phyloP scores from a whole-genome alignment of 352 stramenopile species.

The Thalassiosira allenii region DNA sequence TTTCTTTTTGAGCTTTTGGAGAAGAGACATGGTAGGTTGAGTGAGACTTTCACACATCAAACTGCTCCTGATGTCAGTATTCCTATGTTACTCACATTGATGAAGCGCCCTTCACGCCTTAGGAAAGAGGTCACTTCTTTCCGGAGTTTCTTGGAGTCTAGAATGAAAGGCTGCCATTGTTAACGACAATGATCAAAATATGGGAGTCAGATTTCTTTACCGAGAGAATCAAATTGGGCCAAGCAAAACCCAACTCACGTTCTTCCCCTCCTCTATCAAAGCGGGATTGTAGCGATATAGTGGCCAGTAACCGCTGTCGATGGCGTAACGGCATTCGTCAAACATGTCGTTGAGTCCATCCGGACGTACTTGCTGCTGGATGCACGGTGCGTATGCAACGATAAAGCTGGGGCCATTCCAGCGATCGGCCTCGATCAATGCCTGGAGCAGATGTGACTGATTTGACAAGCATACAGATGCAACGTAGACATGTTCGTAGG shows the following conservation, averaged over 20 bases:
- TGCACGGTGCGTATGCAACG: slow-evolving; percentile 89
- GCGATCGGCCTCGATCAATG: slow-evolving; percentile 91
- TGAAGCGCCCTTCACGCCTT: slow-evolving; percentile 89
- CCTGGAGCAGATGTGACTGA: slow-evolving; percentile 88
- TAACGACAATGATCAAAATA: neutral
- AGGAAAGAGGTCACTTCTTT: slow-evolving; percentile 90
- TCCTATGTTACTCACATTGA: slow-evolving; percentile 82
- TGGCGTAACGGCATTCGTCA: slow-evolving; percentile 88
- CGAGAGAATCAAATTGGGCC: too few species aligned
- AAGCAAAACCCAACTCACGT: slow-evolving; percentile 19
- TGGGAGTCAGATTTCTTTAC: neutral
- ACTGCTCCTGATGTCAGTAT: too few species aligned
- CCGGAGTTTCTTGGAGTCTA: slow-evolving; percentile 91
- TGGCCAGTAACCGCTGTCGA: slow-evolving; percentile 91
- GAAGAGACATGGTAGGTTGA: neutral
- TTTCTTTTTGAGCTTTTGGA: slow-evolving; percentile 85
- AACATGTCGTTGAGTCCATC: slow-evolving; percentile 59
- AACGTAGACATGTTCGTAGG: slow-evolving; percentile 93
- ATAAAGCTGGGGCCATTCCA: slow-evolving; percentile 92
- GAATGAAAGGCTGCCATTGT: slow-evolving; percentile 83
- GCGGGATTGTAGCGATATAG: slow-evolving; percentile 92
- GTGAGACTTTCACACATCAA: neutral
- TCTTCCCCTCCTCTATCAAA: slow-evolving; percentile 88
- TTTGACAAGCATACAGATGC: slow-evolving; percentile 88
- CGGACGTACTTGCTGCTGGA: slow-evolving; percentile 78